A percentile compares a stretch with the other conserved stretches of the same genome.
Conservation (phyloP, 768 basidiomycete species). For the Leccinellum rugosiceps region DNA sequence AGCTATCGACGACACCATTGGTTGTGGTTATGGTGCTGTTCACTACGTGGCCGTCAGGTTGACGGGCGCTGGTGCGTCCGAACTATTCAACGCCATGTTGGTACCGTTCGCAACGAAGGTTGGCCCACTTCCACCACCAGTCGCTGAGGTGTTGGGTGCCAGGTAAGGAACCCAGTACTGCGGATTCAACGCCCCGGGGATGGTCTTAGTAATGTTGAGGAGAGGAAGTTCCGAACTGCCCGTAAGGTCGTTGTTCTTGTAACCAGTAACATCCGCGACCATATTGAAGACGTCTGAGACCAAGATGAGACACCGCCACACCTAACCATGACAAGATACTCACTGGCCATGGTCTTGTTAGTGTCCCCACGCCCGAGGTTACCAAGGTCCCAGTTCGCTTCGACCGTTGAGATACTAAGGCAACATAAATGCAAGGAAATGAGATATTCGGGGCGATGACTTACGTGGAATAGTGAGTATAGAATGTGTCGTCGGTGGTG, state of each 20-base stretch:
- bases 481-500: conserved; percentile 49
- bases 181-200: conserved; percentile 42
- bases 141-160: conserved; percentile 35
- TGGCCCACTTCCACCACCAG: conserved; percentile 38
- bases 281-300: conserved; percentile 48
- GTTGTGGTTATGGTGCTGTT: neutral
- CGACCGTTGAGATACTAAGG: conserved; percentile 44
- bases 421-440: neutral
- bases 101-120: conserved; percentile 35
- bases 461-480: conserved; percentile 53
- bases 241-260: conserved; percentile 39
- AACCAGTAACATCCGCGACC: conserved; percentile 45
- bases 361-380: conserved; percentile 56
- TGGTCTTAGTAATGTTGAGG: conserved; percentile 37
- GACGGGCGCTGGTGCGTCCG: conserved; percentile 33
- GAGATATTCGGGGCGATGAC: neutral
- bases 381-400: conserved; percentile 58
- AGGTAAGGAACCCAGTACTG: conserved; percentile 39
- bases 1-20: conserved; percentile 3
- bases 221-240: conserved; percentile 27
- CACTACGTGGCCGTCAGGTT: conserved; percentile 37
- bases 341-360: conserved; percentile 35
- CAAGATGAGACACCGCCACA: neutral
- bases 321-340: neutral
- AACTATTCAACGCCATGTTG: conserved; percentile 32